Evolutionary conservation across 306 rosid species (phyloP), one percentile per base, ranked within the genome.

Genomic region (Quercus bicolor): DNA sequence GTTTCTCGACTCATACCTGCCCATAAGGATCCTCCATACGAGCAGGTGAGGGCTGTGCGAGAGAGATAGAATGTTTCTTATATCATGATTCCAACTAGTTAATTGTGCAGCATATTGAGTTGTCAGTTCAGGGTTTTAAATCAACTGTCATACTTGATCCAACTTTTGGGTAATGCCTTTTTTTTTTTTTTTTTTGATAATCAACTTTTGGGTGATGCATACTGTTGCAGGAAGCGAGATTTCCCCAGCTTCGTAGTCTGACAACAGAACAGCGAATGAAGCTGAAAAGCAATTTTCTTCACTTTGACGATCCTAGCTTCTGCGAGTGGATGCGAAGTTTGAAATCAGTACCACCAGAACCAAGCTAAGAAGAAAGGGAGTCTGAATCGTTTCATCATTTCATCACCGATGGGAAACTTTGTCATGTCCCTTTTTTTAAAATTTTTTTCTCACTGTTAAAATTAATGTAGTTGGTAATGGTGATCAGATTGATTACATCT

Each of bases 21-120:
- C 20, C 98, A 96, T 90, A 93, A 89, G 86, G 99, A 96, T 86
- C 99, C 99, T 86, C 98, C 99, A 71, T 96, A 96, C 73, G 99
- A 96, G 85, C 99, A 96, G 97, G 99, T 89, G 75, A 90, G 89
- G 73, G 68, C 53, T 48, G 53, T 3, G 16, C 0, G 53, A 48
- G 16, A 48, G 53, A 12, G 16, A 28, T 56, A 69, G 51, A 70
- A n/a, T 48, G 56, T 28, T 75, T 19, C 72, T 68, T 66, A 54
- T 73, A 55, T 65, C 20, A 37, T 18, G 55, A 69, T 45, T 43
- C 69, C 34, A 72, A 60, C n/a, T 1, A 19, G 26, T 43, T 43
- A 59, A 52, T 15, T 23, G 12, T 40, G 31, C 31, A 10, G 54
- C 28, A 11, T 73, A 24, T 48, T 45, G 6, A 13, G 52, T 28